Evolutionary conservation across 2,329 filamentous ascomycete genomes (phyloP), one percentile per base, ranked within the genome.

Genomic region (Pseudogymnoascus sp.): DNA sequence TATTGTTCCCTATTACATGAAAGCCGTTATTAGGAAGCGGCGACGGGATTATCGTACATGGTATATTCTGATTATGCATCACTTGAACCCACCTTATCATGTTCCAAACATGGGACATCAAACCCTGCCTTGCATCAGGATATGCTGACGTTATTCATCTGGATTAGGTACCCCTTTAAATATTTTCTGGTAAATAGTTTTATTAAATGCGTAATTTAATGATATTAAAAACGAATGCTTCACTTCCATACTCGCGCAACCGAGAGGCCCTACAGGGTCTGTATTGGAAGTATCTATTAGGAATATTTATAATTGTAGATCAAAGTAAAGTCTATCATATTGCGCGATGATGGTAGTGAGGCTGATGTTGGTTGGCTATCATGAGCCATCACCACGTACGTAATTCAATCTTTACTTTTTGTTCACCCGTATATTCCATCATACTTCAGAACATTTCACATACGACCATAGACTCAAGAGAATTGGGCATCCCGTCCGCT

Each of bases 1-100:
- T 56, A 56, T 56, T 56, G 50, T 56, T 56, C 50, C 50, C 50
- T 56, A 56, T 56, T 56, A 56, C 50, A 56, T 56, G 50, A 56
- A 56, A 56, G 50, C 50, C 29, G 50, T 56, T 19, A 47, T 56
- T 56, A 56, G 50, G 50, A 56, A 56, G 8, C 50, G 50, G 50
- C 50, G 50, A 56, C 29, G 10, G 50, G 50, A 56, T 56, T 56
- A 56, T 56, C 50, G 50, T 56, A 56, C 50, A 56, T 56, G 29
- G 50, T 56, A 56, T 56, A 56, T 56, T 56, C 50, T 56, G 50
- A 56, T 56, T 56, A 56, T 56, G 50, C 50, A 19, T 56, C 50
- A 33, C 26, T 33, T 33, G 26, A 26, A 4, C 26, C 8, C n/a
- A 4, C 16, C 24, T 21, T 56, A 33, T 19, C 26, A n/a, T 11